Evolutionary conservation across 2,329 filamentous ascomycete species (phyloP), one percentile per base, ranked within the genome.

Genomic region (Scopulariopsis brevicaulis): DNA sequence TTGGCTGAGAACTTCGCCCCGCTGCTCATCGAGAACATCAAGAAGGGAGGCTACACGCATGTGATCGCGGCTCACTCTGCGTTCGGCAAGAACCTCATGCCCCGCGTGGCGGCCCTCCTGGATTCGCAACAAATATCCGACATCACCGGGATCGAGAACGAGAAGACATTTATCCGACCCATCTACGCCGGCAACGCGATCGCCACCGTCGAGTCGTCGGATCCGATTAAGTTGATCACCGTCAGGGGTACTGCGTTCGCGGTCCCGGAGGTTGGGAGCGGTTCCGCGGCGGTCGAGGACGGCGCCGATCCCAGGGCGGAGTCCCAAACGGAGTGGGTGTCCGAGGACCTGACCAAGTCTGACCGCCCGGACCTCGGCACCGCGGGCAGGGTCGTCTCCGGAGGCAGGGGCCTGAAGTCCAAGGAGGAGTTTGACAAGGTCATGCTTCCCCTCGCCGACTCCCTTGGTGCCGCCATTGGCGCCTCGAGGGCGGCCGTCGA

Each of bases 101-200:
- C 94, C 46, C 86, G 94, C 62, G 89, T 96, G 18, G 90, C 94
- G 22, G 94, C 94, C 22, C 77, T 99, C 58, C 80, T 99, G 60
- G 94, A 99, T 71, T 84, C 87, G 40, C 92, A 96, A 74, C 92
- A 96, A 70, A 85, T 99, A 61, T 96, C 92, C 52, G 94, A 99
- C 70, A 89, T 97, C 64, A 96, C 85, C 20, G 79, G 74, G 1
- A 87, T 99, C 68, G 85, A 96, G 73, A 83, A 83, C 72, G 92
- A 96, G 71, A 92, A 93, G 71, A 96, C 90, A 14, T 99, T 99
- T 67, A 87, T 96, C 58, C 88, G 94, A 59, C 93, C 94, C 32
- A 96, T 99, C 68, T 99, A 99, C 71, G 94, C 94, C 59, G 94
- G 94, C 58, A 99, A 99, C 69, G 94, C 93, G 54, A 96, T 99